Evolutionary conservation across 2,329 filamentous ascomycete genomes (phyloP), one percentile per base, ranked within the genome.

Genomic region (Scopulariopsis brevicaulis): DNA sequence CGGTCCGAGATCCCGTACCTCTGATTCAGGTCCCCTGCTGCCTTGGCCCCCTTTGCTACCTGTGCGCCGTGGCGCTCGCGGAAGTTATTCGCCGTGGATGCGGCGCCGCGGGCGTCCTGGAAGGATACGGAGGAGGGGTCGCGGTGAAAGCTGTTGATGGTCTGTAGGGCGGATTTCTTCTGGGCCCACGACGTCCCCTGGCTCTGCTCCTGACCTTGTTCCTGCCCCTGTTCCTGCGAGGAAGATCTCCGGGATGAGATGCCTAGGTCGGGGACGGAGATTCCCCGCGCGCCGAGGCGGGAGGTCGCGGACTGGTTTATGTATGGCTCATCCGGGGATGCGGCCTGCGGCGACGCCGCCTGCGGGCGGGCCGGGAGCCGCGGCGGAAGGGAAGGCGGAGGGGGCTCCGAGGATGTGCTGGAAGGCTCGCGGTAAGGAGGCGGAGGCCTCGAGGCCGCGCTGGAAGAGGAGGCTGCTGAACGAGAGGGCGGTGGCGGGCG

Each of bases 181-280:
- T 89, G 80, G 2, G 80, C 79, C 74, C 81, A 84, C 0, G 83
- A 81, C 2, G 84, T 85, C 20, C 83, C 83, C 60, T 77, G 71
- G 43, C 22, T 51, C 20, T 20, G 32, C 20, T n/a, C 24, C 7
- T 32, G 52, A 8, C 15, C 11, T 18, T 40, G 37, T 3, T 18
- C 40, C 40, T 46, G 15, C 2, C n/a, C 40, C 3, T 46, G 40
- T 2, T 46, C 40, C 11, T n/a, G 64, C 50, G 64, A 63, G 32
- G 66, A 55, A 65, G 62, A 32, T 64, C 61, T 54, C 64, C 66
- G 56, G 63, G 66, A 64, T 58, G 83, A 85, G 60, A 96, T 95
- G 5, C 87, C 87, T 4, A 96, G 75, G 0, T 81, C 87, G 0
- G 90, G 86, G 0, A 96, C 89, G 0, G 85, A 88, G 6, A 96